Evolutionary conservation across 169 alveolate genomes (phyloP).

Genomic region (Plasmodium vivax): DNA sequence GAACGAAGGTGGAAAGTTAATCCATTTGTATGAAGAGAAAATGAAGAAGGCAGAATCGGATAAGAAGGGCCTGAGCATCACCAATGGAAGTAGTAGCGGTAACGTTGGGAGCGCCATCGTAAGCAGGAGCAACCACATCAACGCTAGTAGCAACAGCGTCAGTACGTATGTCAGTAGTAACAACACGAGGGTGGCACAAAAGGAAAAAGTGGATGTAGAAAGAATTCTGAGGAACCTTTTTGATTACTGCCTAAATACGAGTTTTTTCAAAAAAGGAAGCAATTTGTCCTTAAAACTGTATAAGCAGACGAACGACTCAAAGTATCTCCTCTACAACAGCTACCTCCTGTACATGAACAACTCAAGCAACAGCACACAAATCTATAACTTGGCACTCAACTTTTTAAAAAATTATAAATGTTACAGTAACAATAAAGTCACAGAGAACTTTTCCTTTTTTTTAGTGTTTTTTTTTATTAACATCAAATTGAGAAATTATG

Average conservation of each 20-base stretch:
- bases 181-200: background rate
- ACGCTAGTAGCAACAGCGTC: background rate
- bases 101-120: background rate
- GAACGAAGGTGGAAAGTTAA: slow-evolving; percentile 37
- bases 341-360: slow-evolving; percentile 43
- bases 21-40: slow-evolving; percentile 24
- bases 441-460: slow-evolving; percentile 60
- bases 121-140: background rate
- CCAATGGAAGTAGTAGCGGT: background rate
- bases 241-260: slow-evolving; percentile 36
- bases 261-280: slow-evolving; percentile 59
- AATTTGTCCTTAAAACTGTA: slow-evolving; percentile 35
- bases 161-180: background rate
- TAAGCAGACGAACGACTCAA: slow-evolving; percentile 32
- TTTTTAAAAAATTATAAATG: slow-evolving; percentile 46
- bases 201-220: slow-evolving; percentile 14
- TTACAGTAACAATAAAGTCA: slow-evolving; percentile 25
- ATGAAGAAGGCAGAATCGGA: slow-evolving; percentile 2
- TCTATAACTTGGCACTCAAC: slow-evolving; percentile 37
- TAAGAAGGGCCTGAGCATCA: background rate
- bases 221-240: slow-evolving; percentile 13
- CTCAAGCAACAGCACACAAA: slow-evolving; percentile 7
- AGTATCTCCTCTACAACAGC: slow-evolving; percentile 29
- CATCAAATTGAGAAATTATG: slow-evolving; percentile 51
- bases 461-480: slow-evolving; percentile 31